phyloP scores from a whole-genome alignment of 2,329 filamentous ascomycete genomes.

The Leptoxyphium fumago region DNA sequence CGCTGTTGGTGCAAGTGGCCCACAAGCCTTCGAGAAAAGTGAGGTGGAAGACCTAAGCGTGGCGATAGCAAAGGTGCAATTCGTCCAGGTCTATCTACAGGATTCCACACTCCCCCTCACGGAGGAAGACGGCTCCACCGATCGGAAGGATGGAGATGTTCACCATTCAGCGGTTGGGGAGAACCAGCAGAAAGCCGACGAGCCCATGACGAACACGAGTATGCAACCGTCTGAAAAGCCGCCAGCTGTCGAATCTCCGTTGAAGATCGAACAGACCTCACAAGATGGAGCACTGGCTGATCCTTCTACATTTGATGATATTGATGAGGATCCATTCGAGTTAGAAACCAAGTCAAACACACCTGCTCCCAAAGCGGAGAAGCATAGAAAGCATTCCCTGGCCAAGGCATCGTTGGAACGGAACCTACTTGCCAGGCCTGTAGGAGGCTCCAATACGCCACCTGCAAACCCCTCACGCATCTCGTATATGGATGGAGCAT shows the following conservation, averaged over 20 bases:
- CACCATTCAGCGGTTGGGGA: neutral
- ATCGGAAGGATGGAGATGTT: neutral
- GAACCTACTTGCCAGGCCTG: slow-evolving; percentile 5
- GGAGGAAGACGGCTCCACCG: slow-evolving; percentile 16
- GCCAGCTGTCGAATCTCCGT: neutral
- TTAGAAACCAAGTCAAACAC: neutral
- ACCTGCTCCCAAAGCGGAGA: neutral
- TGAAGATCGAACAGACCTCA: neutral
- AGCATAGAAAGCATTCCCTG: neutral
- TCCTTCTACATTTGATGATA: slow-evolving; percentile 7
- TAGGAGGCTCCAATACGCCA: neutral
- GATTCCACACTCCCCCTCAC: slow-evolving; percentile 31
- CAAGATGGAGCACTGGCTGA: slow-evolving; percentile 3
- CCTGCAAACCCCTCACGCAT: slow-evolving; percentile 23
- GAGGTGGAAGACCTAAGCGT: slow-evolving; percentile 28
- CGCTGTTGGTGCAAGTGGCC: slow-evolving; percentile 6
- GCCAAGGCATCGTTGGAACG: neutral
- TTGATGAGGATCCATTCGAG: neutral
- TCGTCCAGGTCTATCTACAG: slow-evolving; percentile 36
- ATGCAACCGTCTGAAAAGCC: neutral
- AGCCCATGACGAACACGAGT: neutral
- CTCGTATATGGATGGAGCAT: slow-evolving; percentile 57
- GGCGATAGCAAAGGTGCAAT: slow-evolving; percentile 36
- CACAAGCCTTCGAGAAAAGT: slow-evolving; percentile 13
- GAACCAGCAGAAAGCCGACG: neutral